Evolutionary conservation across 2,329 filamentous ascomycete genomes (phyloP).

Genomic region (Calonectria pseudoturangicola): DNA sequence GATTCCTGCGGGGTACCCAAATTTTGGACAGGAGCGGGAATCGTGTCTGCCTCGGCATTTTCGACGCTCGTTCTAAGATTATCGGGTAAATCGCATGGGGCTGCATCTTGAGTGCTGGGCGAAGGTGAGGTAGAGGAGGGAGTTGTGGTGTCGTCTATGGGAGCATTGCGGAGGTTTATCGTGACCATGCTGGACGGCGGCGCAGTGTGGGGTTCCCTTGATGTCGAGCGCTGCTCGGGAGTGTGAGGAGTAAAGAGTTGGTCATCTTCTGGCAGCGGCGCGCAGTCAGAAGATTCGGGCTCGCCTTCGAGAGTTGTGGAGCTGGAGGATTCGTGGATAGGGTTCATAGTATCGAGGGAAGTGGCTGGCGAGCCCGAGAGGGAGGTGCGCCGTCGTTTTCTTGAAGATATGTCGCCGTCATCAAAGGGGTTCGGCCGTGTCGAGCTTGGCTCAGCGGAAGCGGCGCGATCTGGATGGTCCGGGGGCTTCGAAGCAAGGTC

Average conservation of each 20-base stretch:
- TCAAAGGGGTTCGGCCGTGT: constrained; percentile 79
- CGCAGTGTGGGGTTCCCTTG: constrained; percentile 57
- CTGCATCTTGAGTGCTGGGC: constrained; percentile 47
- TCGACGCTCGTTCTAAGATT: constrained; percentile 68
- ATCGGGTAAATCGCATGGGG: constrained; percentile 45
- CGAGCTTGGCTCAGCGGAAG: constrained; percentile 78
- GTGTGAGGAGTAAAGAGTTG: constrained; percentile 67
- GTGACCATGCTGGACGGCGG: constrained; percentile 75
- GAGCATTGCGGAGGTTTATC: constrained; percentile 73
- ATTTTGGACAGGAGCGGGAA: constrained; percentile 49
- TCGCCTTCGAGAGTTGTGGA: constrained; percentile 57
- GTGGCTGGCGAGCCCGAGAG: constrained; percentile 72
- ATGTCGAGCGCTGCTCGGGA: constrained; percentile 60
- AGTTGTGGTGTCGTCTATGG: constrained; percentile 62
- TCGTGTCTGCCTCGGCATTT: constrained; percentile 64
- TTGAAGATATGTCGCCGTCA: constrained; percentile 72
- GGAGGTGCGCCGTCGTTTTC: constrained; percentile 79
- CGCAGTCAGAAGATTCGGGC: constrained; percentile 52
- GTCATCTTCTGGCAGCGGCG: constrained; percentile 55
- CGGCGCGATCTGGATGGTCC: constrained; percentile 74
- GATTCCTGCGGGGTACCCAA: constrained; percentile 58
- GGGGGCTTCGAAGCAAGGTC: constrained; percentile 69
- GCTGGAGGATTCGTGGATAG: constrained; percentile 58
- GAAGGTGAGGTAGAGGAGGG: constrained; percentile 66
- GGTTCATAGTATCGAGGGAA: constrained; percentile 67